Percentiles rank a stretch among this genome's conserved stretches.
These are phyloP conservation scores for Ceratocystis variospora DNA, from an alignment of 2,329 filamentous ascomycete species.

Conservation along the genomic window DNA sequence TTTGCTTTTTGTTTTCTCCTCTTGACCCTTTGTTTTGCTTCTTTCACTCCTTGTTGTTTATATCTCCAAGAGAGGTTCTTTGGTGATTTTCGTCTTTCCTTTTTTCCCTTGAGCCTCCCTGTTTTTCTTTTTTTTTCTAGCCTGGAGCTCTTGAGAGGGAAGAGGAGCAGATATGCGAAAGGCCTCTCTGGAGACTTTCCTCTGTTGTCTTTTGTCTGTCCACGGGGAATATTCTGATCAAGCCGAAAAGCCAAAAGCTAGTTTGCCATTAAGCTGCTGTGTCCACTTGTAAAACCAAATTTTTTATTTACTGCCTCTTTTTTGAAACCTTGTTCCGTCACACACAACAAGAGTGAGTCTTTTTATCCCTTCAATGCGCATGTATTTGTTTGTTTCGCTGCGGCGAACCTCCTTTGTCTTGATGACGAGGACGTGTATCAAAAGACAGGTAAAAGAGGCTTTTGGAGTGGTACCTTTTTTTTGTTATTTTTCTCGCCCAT, in stretches of 20 bases:
- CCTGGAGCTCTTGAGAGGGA: slow-evolving; percentile 42
- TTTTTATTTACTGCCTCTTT: no score
- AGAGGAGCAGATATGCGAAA: no score
- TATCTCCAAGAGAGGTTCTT: no score
- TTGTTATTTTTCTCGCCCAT: neutral
- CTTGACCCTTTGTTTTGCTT: slow-evolving; percentile 33
- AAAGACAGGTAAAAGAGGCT: slow-evolving; percentile 10
- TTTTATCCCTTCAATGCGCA: no score
- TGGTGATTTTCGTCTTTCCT: slow-evolving; percentile 14
- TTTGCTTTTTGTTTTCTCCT: slow-evolving; percentile 24
- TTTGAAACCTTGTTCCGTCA: no score
- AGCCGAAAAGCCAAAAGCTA: no score
- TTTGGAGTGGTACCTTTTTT: slow-evolving; percentile 11
- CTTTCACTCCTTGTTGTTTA: slow-evolving; percentile 27
- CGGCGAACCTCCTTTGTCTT: neutral
- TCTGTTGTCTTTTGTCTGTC: slow-evolving; percentile 21
- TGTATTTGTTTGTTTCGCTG: neutral
- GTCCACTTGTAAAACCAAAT: no score
- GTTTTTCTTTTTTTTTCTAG: slow-evolving; percentile 27
- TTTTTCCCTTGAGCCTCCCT: slow-evolving; percentile 36
- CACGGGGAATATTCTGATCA: neutral
- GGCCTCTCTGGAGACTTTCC: slow-evolving; percentile 23
- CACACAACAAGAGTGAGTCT: no score
- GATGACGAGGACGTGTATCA: slow-evolving; percentile 11
- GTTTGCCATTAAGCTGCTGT: no score